phyloP scores from a whole-genome alignment of 1,284 basidiomycete genomes.

The Moniliella sp. region DNA sequence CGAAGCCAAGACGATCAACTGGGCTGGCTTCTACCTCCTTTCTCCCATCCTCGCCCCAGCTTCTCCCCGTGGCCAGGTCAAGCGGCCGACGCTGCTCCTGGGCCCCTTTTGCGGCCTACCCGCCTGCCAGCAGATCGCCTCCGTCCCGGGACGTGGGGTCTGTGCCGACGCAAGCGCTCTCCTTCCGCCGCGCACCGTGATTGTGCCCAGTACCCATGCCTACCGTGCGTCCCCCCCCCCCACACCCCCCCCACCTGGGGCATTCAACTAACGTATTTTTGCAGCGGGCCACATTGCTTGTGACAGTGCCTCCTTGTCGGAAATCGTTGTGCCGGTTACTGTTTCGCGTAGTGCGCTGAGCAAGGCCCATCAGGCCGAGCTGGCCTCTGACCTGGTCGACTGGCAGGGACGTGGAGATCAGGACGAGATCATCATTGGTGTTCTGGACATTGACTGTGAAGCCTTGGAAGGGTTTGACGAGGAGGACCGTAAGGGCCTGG shows the following conservation, averaged over 20 bases:
- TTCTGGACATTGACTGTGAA: slow-evolving; percentile 36
- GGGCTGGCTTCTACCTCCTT: slow-evolving; percentile 36
- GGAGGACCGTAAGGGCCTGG: slow-evolving; percentile 26
- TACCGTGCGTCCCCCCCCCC: slow-evolving; percentile 8
- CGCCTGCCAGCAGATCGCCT: slow-evolving; percentile 31
- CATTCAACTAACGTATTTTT: too few relatives aligned
- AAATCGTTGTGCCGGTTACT: slow-evolving; percentile 34
- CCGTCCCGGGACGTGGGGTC: slow-evolving; percentile 29
- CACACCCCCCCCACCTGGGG: not conserved
- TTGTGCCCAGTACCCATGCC: slow-evolving; percentile 28
- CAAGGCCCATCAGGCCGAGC: slow-evolving; percentile 3
- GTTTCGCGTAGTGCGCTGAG: slow-evolving; percentile 11
- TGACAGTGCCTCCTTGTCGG: slow-evolving; percentile 32
- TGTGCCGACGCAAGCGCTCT: slow-evolving; percentile 31
- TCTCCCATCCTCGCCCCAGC: slow-evolving; percentile 19
- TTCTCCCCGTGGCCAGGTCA: not conserved
- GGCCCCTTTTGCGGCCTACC: slow-evolving; percentile 36
- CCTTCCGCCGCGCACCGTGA: slow-evolving; percentile 20
- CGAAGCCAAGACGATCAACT: slow-evolving; percentile 20
- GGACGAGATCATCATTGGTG: slow-evolving; percentile 30
- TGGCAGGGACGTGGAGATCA: slow-evolving; percentile 21
- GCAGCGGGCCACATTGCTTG: slow-evolving; percentile 36
- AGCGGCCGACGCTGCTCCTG: slow-evolving; percentile 22
- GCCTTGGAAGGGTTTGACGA: slow-evolving; percentile 27
- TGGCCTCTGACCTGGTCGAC: slow-evolving; percentile 4